phyloP scores from a whole-genome alignment of 2,329 filamentous ascomycete genomes.

The Lachnellula subtilissima region DNA sequence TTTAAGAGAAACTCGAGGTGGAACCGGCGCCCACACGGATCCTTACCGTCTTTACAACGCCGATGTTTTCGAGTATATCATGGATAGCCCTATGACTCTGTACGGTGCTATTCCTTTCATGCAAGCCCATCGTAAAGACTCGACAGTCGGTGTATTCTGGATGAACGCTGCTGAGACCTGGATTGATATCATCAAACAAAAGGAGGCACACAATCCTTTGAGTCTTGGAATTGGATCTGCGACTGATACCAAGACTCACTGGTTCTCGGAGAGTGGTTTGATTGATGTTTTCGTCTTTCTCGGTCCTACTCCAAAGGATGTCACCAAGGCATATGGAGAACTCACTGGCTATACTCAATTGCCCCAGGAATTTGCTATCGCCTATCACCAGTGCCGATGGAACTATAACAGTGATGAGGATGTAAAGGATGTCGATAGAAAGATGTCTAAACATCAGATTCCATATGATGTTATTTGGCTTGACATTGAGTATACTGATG shows the following conservation, averaged over 20 bases:
- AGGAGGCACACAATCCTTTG: slow-evolving; percentile 68
- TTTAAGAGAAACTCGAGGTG: slow-evolving; percentile 83
- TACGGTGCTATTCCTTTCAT: slow-evolving; percentile 98
- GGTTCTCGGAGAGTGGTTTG: slow-evolving; percentile 89
- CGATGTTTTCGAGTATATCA: slow-evolving; percentile 95
- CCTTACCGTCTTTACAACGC: slow-evolving; percentile 95
- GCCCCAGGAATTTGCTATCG: slow-evolving; percentile 87
- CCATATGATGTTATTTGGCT: slow-evolving; percentile 99
- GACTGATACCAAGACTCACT: slow-evolving; percentile 83
- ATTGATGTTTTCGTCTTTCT: slow-evolving; percentile 94
- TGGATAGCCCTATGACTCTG: slow-evolving; percentile 96
- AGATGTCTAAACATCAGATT: slow-evolving; percentile 92
- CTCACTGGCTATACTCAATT: slow-evolving; percentile 88
- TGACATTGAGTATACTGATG: slow-evolving; percentile 95
- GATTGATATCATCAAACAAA: slow-evolving; percentile 87
- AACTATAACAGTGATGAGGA: slow-evolving; percentile 98
- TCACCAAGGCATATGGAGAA: slow-evolving; percentile 78
- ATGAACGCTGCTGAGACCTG: slow-evolving; percentile 95
- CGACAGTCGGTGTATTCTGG: slow-evolving; percentile 95
- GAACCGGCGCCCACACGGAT: slow-evolving; percentile 76
- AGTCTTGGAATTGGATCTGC: slow-evolving; percentile 65
- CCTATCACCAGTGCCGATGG: slow-evolving; percentile 97
- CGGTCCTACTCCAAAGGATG: slow-evolving; percentile 76
- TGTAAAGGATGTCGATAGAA: slow-evolving; percentile 91
- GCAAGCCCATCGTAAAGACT: slow-evolving; percentile 92